Conservation (phyloP, 805 yeast genomes). For the Teunomyces lycoperdinae region DNA sequence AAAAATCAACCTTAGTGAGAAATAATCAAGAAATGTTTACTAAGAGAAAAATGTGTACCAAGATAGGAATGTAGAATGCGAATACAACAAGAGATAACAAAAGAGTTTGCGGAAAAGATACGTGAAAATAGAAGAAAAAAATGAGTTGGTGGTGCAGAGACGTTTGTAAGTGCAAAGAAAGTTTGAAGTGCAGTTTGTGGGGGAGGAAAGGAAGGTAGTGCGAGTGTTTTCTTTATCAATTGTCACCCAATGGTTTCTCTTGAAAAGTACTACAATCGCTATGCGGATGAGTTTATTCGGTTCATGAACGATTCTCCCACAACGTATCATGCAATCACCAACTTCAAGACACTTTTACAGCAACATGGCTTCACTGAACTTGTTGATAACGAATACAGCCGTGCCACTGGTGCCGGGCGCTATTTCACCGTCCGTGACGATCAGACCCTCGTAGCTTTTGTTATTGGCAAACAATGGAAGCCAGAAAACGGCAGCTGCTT, state of each 20-base stretch:
- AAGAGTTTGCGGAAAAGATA: neutral
- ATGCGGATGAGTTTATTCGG: slow-evolving; percentile 22
- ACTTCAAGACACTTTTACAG: slow-evolving; percentile 21
- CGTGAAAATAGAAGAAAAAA: neutral
- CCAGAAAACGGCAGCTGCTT: slow-evolving; percentile 26
- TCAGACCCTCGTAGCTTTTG: slow-evolving; percentile 34
- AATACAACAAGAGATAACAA: neutral
- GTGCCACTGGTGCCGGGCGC: slow-evolving; percentile 13
- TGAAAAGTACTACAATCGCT: slow-evolving; percentile 13
- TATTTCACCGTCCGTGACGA: slow-evolving; percentile 33
- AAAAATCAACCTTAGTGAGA: neutral
- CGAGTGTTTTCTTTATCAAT: neutral
- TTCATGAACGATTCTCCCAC: slow-evolving; percentile 42
- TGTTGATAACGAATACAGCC: slow-evolving; percentile 19
- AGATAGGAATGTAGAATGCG: too few species aligned
- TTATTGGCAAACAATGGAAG: slow-evolving; percentile 37
- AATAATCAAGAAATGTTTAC: too few species aligned
- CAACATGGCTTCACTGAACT: slow-evolving; percentile 27
- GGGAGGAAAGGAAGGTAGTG: too few species aligned
- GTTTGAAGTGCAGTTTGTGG: too few species aligned
- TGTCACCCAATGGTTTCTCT: neutral
- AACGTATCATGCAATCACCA: slow-evolving; percentile 33
- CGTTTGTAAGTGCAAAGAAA: too few species aligned
- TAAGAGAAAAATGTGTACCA: too few species aligned
- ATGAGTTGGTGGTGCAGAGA: neutral